Evolutionary conservation across 2,329 filamentous ascomycete species (phyloP).

Genomic region (Nemania bipapillata): DNA sequence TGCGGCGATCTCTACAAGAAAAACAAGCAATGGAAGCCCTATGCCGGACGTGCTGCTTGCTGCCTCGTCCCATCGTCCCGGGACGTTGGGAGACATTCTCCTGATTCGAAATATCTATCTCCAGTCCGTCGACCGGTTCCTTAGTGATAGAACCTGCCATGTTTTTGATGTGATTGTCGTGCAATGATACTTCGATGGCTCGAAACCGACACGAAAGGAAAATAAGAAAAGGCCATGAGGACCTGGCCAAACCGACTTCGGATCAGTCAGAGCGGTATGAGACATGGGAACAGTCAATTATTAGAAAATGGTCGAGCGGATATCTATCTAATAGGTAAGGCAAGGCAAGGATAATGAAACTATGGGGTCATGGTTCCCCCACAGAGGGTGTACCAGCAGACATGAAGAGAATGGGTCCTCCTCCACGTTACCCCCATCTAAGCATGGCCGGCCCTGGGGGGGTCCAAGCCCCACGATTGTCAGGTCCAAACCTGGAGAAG

Average conservation of each 20-base stretch:
- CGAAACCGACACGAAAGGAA: conserved; percentile 12
- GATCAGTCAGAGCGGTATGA: conserved; percentile 25
- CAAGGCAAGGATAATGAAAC: conserved; percentile 21
- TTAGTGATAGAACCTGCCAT: conserved; percentile 30
- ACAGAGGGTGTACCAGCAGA: conserved; percentile 28
- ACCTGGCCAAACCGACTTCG: conserved; percentile 18
- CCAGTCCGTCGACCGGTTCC: conserved; percentile 22
- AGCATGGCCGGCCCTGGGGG: conserved; percentile 17
- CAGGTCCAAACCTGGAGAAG: conserved; percentile 33
- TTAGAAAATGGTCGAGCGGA: conserved; percentile 10
- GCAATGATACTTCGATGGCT: conserved; percentile 24
- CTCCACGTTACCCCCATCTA: conserved; percentile 40
- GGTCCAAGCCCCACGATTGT: conserved; percentile 21
- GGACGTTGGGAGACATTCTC: conserved; percentile 37
- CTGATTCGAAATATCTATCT: conserved; percentile 39
- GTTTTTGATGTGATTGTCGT: not conserved
- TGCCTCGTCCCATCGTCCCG: conserved; percentile 27
- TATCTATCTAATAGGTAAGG: conserved; percentile 24
- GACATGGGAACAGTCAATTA: conserved; percentile 29
- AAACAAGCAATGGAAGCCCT: conserved; percentile 39
- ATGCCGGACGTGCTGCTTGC: conserved; percentile 36
- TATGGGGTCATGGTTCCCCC: conserved; percentile 33
- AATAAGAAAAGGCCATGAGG: conserved; percentile 29
- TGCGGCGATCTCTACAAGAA: conserved; percentile 40
- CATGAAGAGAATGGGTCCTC: conserved; percentile 26